Conservation (phyloP, 192 early-diverging fungal genomes). For the Umbelopsis ramanniana region DNA sequence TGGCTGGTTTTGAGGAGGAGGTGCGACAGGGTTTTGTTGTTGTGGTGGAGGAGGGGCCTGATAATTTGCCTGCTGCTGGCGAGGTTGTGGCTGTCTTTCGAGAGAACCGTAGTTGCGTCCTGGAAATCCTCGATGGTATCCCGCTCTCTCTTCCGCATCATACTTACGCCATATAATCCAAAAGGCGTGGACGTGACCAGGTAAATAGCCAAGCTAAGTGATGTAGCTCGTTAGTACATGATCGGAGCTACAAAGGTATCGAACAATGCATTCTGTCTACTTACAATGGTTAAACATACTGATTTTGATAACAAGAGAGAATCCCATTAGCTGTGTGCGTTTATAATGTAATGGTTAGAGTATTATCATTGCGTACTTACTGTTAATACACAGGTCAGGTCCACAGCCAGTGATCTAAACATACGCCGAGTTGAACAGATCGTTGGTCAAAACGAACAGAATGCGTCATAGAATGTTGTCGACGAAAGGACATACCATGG, state of each 20-base stretch:
- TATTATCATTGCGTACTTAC: neutral
- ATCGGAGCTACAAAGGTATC: neutral
- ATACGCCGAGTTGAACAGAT: too few relatives aligned
- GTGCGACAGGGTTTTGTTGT: neutral
- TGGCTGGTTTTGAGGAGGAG: neutral
- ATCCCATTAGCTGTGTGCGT: neutral
- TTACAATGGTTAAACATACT: constrained; percentile 19
- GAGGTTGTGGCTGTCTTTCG: neutral
- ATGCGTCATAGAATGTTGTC: neutral
- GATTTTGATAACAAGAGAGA: neutral
- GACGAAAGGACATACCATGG: neutral
- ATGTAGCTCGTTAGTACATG: neutral
- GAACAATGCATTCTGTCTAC: neutral
- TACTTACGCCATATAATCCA: constrained; percentile 20
- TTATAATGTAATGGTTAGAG: neutral
- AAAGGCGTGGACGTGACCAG: constrained; percentile 6
- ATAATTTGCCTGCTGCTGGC: neutral
- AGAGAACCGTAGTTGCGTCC: constrained; percentile 2
- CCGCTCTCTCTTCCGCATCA: constrained; percentile 8
- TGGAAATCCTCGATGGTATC: neutral
- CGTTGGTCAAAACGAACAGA: neutral
- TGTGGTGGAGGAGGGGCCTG: neutral
- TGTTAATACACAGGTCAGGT: constrained; percentile 7
- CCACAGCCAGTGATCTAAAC: constrained; percentile 5
- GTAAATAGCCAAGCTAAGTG: neutral